phyloP scores from a whole-genome alignment of 1,139 yeast genomes.

The Diutina catenulata region DNA sequence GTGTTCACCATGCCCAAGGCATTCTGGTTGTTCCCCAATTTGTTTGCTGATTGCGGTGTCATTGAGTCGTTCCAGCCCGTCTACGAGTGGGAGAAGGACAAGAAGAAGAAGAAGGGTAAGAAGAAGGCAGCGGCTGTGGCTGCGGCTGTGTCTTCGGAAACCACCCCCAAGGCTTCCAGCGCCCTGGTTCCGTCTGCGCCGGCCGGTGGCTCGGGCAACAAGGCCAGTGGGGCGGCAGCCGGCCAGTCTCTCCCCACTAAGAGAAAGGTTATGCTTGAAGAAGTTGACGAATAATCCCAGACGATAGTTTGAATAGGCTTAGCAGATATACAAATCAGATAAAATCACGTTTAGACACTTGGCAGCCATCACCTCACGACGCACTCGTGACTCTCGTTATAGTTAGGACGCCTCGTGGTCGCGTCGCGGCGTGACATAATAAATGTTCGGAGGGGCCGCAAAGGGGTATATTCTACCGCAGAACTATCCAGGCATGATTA shows the following conservation, averaged over 20 bases:
- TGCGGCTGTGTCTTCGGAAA: slow-evolving; percentile 11
- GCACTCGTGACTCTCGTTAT: no score
- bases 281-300: slow-evolving; percentile 37
- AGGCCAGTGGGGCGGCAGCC: not conserved
- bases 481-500: slow-evolving; percentile 16
- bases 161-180: slow-evolving; percentile 12
- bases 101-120: slow-evolving; percentile 12
- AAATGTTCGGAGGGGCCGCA: no score
- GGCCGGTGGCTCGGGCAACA: not conserved
- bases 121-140: slow-evolving; percentile 9
- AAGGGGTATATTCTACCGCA: no score
- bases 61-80: slow-evolving; percentile 83
- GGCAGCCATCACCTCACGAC: no score
- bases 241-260: slow-evolving; percentile 7
- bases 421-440: no score
- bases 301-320: no score
- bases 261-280: slow-evolving; percentile 32
- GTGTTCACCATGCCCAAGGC: slow-evolving; percentile 52
- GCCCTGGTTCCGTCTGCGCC: no score
- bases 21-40: slow-evolving; percentile 91
- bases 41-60: slow-evolving; percentile 92
- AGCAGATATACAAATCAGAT: no score
- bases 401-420: no score
- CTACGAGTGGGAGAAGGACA: slow-evolving; percentile 55
- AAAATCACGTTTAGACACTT: no score